Percentiles rank a stretch among this genome's conserved stretches.
Conservation (phyloP, 768 basidiomycete species). For the Boletus reticulatus region DNA sequence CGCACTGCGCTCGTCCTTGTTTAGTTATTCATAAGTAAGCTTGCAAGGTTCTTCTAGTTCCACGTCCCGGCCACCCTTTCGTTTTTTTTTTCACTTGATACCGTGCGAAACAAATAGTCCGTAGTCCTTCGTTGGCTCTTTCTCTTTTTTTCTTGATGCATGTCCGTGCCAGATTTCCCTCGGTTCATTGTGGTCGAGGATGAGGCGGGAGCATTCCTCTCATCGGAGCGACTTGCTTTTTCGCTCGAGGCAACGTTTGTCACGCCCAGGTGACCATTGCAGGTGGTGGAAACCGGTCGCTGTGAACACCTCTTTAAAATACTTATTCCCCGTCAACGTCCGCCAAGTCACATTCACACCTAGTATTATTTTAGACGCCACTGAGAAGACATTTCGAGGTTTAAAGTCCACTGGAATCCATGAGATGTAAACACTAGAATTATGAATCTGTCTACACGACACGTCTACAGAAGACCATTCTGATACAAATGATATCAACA, state of each 20-base stretch:
- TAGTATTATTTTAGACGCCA: no score
- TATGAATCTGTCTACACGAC: no score
- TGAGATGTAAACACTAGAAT: no score
- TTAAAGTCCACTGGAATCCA: no score
- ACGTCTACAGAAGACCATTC: no score
- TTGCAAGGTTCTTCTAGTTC: not conserved
- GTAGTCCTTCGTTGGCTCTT: not conserved
- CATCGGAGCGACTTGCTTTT: slow-evolving; percentile 10
- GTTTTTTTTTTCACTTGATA: no score
- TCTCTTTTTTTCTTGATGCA: slow-evolving; percentile 3
- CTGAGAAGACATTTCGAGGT: no score
- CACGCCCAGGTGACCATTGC: slow-evolving; percentile 9
- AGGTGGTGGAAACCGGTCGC: slow-evolving; percentile 4
- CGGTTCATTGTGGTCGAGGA: slow-evolving; percentile 10
- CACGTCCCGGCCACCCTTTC: not conserved
- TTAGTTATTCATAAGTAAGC: slow-evolving; percentile 30
- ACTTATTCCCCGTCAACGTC: no score
- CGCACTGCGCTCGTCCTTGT: slow-evolving; percentile 1
- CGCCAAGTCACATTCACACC: not conserved
- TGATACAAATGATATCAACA: no score
- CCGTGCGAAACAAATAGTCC: no score
- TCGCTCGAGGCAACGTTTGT: slow-evolving; percentile 31
- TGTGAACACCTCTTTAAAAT: not conserved
- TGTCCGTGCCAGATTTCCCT: slow-evolving; percentile 11
- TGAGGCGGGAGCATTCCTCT: slow-evolving; percentile 25